Base-by-base conservation (phyloP, 192 early-diverging fungal genomes). In the Helicostylum pulchrum region DNA sequence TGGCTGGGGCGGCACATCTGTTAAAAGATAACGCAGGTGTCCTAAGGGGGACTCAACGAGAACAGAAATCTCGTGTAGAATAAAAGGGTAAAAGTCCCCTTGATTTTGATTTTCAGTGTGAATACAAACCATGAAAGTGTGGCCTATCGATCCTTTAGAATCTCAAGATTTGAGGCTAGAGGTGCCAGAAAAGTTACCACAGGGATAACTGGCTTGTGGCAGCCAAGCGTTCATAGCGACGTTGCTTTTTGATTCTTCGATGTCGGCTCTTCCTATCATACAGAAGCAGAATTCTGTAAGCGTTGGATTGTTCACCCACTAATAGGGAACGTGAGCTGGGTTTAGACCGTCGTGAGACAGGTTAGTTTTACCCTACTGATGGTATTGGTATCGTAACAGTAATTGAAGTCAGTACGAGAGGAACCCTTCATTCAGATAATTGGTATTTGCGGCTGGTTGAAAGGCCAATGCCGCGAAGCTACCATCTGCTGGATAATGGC, bases 341-440 rank as follows among this genome's bases (percentile, higher is more conserved):
- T 89, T 89, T 92, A 91, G 89, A 92, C 89, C 86, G 89, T 91
- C 88, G 89, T 91, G 90, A 92, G 90, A 91, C 88, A 91, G 89
- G 90, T 92, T 90, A 91, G 90, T 92, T 92, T 92, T 92, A 57
- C 88, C 88, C 88, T 91, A 90, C 88, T 92, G 89, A 88, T 88
- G 85, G 79, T 85, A 74, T 70, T 71, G 79, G 82, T 87, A 71
- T 84, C 72, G 77, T 81, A 83, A 87, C 75, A 88, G 86, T 85
- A 87, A 88, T 83, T 79, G 68, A 85, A 84, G 72, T 80, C 79
- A 88, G 86, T 88, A 87, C 88, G 81, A 88, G 84, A 89, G 83
- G 84, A 89, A 87, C 86, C 68, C 65, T 82, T 83, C 66, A 77
- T 81, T 87, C 86, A 75, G 78, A 86, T 86, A 87, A 77, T 88